Percentiles rank a stretch among this genome's conserved stretches.
Evolutionary conservation across 2,329 filamentous ascomycete species (phyloP).

Genomic region (Fusarium musae): DNA sequence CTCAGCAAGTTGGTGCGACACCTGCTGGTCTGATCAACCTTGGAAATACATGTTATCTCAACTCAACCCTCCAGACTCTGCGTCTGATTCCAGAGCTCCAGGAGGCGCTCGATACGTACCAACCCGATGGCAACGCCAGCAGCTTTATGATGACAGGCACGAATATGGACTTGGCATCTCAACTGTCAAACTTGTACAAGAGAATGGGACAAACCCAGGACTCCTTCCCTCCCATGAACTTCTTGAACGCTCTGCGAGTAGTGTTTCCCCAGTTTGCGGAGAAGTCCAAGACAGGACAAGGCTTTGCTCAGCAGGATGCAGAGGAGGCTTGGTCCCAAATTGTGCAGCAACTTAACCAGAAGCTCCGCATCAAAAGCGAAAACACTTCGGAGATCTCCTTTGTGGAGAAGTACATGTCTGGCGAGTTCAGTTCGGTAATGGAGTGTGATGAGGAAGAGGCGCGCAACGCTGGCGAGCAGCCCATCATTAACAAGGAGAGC

Average conservation of each 20-base stretch:
- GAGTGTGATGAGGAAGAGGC: slow-evolving; percentile 87
- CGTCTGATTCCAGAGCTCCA: slow-evolving; percentile 92
- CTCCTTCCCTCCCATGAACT: slow-evolving; percentile 84
- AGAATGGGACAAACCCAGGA: slow-evolving; percentile 90
- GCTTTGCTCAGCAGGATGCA: slow-evolving; percentile 97
- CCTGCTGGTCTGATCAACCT: slow-evolving; percentile 91
- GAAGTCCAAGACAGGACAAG: slow-evolving; percentile 81
- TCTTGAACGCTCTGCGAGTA: slow-evolving; percentile 81
- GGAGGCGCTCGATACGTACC: slow-evolving; percentile 74
- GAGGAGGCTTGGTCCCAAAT: slow-evolving; percentile 99
- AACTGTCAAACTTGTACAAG: slow-evolving; percentile 85
- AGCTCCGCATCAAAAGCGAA: slow-evolving; percentile 73
- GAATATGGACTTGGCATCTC: slow-evolving; percentile 75
- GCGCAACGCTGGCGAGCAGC: slow-evolving; percentile 77
- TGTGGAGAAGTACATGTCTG: slow-evolving; percentile 90
- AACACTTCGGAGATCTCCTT: slow-evolving; percentile 71
- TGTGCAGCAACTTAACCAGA: slow-evolving; percentile 81
- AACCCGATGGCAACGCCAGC: slow-evolving; percentile 55
- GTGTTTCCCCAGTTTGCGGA: slow-evolving; percentile 95
- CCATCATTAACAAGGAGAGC: slow-evolving; percentile 73
- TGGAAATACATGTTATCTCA: slow-evolving; percentile 98
- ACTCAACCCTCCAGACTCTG: slow-evolving; percentile 94
- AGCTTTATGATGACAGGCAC: slow-evolving; percentile 52
- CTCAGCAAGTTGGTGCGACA: slow-evolving; percentile 82
- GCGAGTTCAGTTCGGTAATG: slow-evolving; percentile 80